Base-by-base conservation (phyloP, 2,329 filamentous ascomycete genomes). In the Fusarium praegraminearum region DNA sequence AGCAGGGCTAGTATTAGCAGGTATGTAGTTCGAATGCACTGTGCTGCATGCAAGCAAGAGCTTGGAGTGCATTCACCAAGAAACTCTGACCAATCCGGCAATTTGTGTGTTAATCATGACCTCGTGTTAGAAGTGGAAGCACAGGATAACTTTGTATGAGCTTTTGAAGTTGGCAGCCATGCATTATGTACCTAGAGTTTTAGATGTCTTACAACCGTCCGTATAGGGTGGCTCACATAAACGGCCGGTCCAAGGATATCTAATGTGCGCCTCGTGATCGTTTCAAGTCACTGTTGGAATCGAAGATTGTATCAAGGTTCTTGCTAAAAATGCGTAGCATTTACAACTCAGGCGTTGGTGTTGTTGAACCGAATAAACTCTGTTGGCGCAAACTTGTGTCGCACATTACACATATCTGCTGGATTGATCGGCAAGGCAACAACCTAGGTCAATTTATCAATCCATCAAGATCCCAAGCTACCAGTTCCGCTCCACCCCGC, bases 401-500 rank as follows among this genome's bases (percentile, higher is more conserved):
- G 22, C n/a, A 32, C n/a, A 30, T 44, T 7, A 32, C 12, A 20
- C 26, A 16, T 7, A 41, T 41, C 54, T 40, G 38, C 26, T 52
- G 38, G 54, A 32, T 28, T 44, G 60, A 54, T 69, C 66, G 62
- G 40, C 66, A 43, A 62, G 38, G 56, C 43, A 24, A 44, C 50
- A 67, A 63, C 57, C 52, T 38, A 15, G n/a, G 36, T 51, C 26
- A 41, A 26, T 24, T 12, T 20, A 44, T 44, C 15, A 24, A 24
- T 43, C 15, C 50, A 35, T 22, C 51, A 36, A 46, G 20, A 51
- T 51, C 44, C 64, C 55, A 58, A 65, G 62, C 60, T 65, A n/a
- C 43, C 36, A 57, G 35, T 59, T 55, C 63, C 51, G 51, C 63
- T 65, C 63, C 67, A 71, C 67, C 67, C 67, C 67, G 67, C 52